phyloP scores from a whole-genome alignment of 805 yeast genomes.

The Candida berthetii region DNA sequence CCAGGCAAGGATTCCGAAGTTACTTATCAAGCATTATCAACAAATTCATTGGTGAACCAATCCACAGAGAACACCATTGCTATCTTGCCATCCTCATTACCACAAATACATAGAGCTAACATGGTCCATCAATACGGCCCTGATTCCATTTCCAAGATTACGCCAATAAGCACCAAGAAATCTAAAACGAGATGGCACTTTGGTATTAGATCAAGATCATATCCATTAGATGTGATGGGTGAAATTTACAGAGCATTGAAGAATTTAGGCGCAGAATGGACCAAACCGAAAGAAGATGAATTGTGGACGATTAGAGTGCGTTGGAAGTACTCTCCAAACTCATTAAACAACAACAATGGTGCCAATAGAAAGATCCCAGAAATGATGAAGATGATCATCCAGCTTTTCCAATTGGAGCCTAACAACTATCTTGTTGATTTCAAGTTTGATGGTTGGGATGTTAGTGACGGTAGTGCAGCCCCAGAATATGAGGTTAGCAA shows the following conservation, averaged over 20 bases:
- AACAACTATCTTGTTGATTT: constrained; percentile 94
- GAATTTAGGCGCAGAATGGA: constrained; percentile 96
- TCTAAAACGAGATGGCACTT: constrained; percentile 98
- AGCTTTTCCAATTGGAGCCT: constrained; percentile 90
- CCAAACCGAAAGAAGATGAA: constrained; percentile 89
- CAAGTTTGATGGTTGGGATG: constrained; percentile 97
- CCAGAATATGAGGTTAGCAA: constrained; percentile 20
- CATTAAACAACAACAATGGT: constrained; percentile 12
- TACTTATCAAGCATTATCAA: constrained; percentile 23
- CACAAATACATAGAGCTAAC: constrained; percentile 89
- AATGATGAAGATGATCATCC: constrained; percentile 94
- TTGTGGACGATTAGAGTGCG: constrained; percentile 94
- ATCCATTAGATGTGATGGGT: constrained; percentile 98
- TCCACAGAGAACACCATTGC: constrained; percentile 72
- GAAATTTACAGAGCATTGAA: constrained; percentile 93
- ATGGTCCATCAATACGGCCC: constrained; percentile 67
- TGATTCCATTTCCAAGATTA: constrained; percentile 37
- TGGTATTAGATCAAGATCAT: constrained; percentile 92
- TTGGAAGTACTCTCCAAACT: constrained; percentile 68
- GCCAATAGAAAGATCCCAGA: constrained; percentile 48
- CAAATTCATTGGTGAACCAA: constrained; percentile 18
- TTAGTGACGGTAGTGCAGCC: constrained; percentile 27
- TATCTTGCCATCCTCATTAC: constrained; percentile 87
- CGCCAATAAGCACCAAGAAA: constrained; percentile 66
- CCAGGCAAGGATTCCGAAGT: constrained; percentile 20